A percentile compares a stretch with the other conserved stretches of the same genome.
phyloP scores from a whole-genome alignment of 177 flowering plant species.

The Vitis hybrid region DNA sequence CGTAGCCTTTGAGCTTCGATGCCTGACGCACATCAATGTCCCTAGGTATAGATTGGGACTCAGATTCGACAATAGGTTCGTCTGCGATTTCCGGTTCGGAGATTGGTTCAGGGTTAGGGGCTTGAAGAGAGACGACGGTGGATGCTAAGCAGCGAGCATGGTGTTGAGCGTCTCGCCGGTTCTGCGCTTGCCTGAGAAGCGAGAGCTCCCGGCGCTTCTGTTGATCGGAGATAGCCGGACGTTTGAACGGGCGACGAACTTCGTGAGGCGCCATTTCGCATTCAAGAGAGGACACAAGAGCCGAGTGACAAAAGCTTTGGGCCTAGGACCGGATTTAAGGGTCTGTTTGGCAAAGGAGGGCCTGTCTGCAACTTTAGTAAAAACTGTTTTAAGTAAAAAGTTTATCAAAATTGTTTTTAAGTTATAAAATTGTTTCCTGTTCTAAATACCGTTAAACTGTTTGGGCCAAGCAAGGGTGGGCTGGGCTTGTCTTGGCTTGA shows the following conservation, averaged over 20 bases:
- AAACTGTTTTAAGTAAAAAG: no score
- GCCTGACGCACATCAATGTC: slow-evolving; percentile 65
- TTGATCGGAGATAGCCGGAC: slow-evolving; percentile 81
- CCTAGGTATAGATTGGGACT: slow-evolving; percentile 19
- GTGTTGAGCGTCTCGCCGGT: slow-evolving; percentile 77
- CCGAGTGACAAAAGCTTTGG: no score
- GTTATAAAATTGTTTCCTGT: no score
- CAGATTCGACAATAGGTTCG: slow-evolving; percentile 13
- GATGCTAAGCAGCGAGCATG: slow-evolving; percentile 84
- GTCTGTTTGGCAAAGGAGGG: no score
- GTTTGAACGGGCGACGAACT: slow-evolving; percentile 82
- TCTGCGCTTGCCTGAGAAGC: slow-evolving; percentile 72
- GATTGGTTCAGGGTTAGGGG: slow-evolving; percentile 17
- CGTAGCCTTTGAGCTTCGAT: slow-evolving; percentile 68
- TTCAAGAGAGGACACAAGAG: no score
- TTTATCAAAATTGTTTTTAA: no score
- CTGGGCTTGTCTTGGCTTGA: no score
- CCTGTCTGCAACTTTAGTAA: no score
- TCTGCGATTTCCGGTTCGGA: slow-evolving; percentile 9
- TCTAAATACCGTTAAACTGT: no score
- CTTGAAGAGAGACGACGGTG: slow-evolving; percentile 60
- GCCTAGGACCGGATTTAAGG: no score
- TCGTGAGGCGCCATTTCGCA: slow-evolving; percentile 71
- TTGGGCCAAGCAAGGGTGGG: no score
- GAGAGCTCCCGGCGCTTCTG: slow-evolving; percentile 83